Evolutionary conservation across 1,284 basidiomycete species (phyloP).

Genomic region (Exobasidium rhododendri): DNA sequence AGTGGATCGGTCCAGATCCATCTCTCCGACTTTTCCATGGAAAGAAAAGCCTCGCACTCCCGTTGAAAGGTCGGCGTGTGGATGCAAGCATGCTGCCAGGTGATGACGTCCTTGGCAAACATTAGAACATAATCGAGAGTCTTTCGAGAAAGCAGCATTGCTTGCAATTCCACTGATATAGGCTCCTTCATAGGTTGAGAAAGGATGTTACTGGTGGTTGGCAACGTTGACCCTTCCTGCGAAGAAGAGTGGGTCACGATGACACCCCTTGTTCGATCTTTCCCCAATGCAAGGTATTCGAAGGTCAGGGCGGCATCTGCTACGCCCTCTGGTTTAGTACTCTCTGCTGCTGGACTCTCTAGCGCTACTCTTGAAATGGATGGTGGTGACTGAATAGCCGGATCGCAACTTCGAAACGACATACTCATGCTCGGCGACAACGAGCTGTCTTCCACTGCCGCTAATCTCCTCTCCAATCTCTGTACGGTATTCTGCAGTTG

Average conservation of each 20-base stretch:
- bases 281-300: slow-evolving; percentile 11
- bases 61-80: slow-evolving; percentile 33
- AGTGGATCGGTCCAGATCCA: slow-evolving; percentile 29
- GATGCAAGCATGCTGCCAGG: slow-evolving; percentile 37
- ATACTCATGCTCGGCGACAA: background rate
- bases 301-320: slow-evolving; percentile 8
- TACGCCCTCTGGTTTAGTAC: background rate
- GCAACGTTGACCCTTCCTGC: background rate
- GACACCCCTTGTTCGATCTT: background rate
- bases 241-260: background rate
- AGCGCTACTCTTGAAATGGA: background rate
- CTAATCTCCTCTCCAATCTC: background rate
- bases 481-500: background rate
- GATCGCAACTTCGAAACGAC: background rate
- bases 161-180: background rate
- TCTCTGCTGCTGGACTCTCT: background rate
- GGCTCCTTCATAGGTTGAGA: background rate
- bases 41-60: slow-evolving; percentile 26
- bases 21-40: background rate
- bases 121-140: slow-evolving; percentile 20
- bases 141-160: background rate
- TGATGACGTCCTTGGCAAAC: slow-evolving; percentile 30
- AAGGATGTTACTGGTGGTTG: background rate
- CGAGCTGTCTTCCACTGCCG: background rate
- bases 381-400: background rate